Percentiles rank a stretch among this genome's conserved stretches.
Conservation (phyloP, 106 monocot genomes). For the Acorus gramineus region DNA sequence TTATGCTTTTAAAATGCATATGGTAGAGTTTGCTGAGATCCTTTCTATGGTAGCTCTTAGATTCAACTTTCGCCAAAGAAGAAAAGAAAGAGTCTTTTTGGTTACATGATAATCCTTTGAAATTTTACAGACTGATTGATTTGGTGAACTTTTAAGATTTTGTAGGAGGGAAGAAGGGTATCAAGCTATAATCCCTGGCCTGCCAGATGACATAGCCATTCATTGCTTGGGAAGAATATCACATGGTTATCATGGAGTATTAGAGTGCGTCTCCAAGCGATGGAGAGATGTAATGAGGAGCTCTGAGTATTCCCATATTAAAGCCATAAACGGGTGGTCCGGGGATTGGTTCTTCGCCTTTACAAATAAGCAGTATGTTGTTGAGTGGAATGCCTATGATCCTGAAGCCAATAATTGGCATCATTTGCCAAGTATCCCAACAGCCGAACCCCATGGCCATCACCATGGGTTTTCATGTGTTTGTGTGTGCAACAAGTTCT, state of each 20-base stretch:
- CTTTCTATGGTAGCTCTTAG: too few species aligned
- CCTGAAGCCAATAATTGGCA: conserved; percentile 13
- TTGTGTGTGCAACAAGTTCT: neutral
- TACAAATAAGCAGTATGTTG: neutral
- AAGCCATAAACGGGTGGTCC: neutral
- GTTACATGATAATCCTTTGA: too few species aligned
- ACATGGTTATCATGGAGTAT: conserved; percentile 7
- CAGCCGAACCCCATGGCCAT: neutral
- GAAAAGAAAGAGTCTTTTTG: too few species aligned
- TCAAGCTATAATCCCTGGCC: conserved; percentile 10
- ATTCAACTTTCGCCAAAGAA: too few species aligned
- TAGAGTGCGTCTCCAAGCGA: conserved; percentile 11
- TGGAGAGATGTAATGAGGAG: conserved; percentile 8
- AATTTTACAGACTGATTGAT: too few species aligned
- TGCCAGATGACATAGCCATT: conserved; percentile 13
- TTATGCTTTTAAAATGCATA: too few species aligned
- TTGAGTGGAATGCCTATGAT: conserved; percentile 11
- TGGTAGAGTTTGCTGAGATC: too few species aligned
- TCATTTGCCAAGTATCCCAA: conserved; percentile 1
- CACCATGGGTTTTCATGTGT: conserved; percentile 13
- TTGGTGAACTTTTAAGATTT: too few species aligned
- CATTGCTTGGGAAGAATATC: conserved; percentile 5
- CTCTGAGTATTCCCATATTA: neutral
- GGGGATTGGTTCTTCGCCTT: conserved; percentile 9
- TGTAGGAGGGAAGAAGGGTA: too few species aligned